Evolutionary conservation across 78 protist species (phyloP).

Genomic region (Tieghemostelium lacteum): DNA sequence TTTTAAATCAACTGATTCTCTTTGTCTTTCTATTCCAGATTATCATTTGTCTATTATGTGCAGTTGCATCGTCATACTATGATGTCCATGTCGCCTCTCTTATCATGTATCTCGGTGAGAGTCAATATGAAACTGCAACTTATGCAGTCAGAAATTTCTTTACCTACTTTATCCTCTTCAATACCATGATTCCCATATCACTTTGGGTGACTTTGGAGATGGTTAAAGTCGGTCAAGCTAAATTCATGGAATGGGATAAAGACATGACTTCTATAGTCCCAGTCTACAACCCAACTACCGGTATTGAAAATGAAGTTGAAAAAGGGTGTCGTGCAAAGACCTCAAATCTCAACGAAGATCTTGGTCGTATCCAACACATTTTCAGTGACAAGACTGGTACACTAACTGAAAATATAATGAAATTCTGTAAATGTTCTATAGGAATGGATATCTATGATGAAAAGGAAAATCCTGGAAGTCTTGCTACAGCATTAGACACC

Average conservation of each 20-base stretch:
- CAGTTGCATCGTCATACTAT: conserved; percentile 22
- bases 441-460: conserved; percentile 61
- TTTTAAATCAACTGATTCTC: conserved; percentile 67
- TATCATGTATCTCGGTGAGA: conserved; percentile 35
- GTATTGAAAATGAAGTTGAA: conserved; percentile 12
- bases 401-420: conserved; percentile 85
- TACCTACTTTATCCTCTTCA: conserved; percentile 80
- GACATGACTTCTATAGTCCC: conserved; percentile 41
- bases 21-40: conserved; percentile 60
- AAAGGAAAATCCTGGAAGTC: conserved; percentile 28
- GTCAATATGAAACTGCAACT: neutral
- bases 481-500: conserved; percentile 11
- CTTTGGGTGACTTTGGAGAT: conserved; percentile 85
- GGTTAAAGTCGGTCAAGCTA: conserved; percentile 81
- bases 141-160: conserved; percentile 76
- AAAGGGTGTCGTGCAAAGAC: conserved; percentile 74
- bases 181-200: conserved; percentile 83
- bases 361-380: conserved; percentile 79
- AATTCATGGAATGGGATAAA: conserved; percentile 83
- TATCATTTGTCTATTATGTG: conserved; percentile 17
- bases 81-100: neutral
- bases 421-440: conserved; percentile 77
- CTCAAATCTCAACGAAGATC: conserved; percentile 83
- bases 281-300: neutral
- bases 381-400: conserved; percentile 90